Conservation (phyloP, 331 rosid species). For the Saraca asoca region DNA sequence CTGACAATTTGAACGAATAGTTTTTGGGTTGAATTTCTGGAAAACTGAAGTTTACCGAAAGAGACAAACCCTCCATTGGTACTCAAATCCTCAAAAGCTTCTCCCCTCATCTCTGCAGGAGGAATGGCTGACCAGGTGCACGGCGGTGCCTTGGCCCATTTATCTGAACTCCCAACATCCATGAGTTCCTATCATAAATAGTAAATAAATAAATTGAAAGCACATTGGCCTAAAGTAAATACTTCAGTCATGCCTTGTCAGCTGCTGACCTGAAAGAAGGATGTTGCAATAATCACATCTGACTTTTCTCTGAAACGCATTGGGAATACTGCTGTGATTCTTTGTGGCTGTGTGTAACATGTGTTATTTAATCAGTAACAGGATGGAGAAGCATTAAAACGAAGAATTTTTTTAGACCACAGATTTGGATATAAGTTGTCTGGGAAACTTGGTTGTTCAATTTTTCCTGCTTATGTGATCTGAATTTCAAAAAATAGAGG, state of each 20-base stretch:
- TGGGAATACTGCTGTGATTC: constrained; percentile 72
- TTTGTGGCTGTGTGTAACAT: constrained; percentile 63
- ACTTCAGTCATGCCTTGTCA: constrained; percentile 1
- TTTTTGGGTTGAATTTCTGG: constrained; percentile 14
- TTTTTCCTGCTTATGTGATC: not conserved
- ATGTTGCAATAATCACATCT: constrained; percentile 77
- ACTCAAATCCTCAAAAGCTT: constrained; percentile 78
- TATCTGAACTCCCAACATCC: constrained; percentile 77
- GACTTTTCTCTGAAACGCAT: constrained; percentile 73
- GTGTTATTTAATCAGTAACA: constrained; percentile 11
- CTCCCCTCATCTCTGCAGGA: constrained; percentile 90
- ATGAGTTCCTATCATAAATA: constrained; percentile 62
- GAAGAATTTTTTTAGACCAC: not conserved
- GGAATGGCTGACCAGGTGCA: constrained; percentile 96
- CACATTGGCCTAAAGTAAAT: constrained; percentile 15
- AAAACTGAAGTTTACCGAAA: constrained; percentile 56
- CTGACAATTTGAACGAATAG: constrained; percentile 16
- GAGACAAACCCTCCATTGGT: constrained; percentile 91
- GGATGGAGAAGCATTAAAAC: constrained; percentile 25
- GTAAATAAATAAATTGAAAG: constrained; percentile 20
- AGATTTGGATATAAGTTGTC: not conserved
- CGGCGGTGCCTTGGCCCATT: constrained; percentile 82
- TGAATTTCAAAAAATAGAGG: constrained; percentile 11
- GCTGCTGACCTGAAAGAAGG: constrained; percentile 81
- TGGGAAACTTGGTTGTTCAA: not conserved